phyloP scores from a whole-genome alignment of 768 basidiomycete genomes.

The Auriscalpium orientale region DNA sequence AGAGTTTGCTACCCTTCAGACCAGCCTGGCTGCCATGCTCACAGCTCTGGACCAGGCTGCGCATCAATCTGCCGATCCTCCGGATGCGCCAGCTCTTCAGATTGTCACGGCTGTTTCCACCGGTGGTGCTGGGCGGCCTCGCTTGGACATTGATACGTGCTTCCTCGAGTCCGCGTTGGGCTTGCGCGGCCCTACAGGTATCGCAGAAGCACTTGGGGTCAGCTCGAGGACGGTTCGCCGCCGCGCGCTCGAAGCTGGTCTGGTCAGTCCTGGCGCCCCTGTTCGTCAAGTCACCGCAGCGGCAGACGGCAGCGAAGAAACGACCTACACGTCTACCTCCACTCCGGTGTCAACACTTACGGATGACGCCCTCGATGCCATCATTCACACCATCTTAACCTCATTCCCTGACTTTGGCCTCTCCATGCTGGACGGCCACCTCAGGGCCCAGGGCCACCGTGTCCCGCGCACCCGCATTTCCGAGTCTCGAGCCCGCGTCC shows the following conservation, averaged over 20 bases:
- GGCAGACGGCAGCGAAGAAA: neutral
- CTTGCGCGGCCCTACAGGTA: constrained; percentile 16
- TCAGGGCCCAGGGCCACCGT: constrained; percentile 9
- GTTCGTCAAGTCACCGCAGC: neutral
- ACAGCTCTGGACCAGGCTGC: neutral
- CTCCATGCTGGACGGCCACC: constrained; percentile 13
- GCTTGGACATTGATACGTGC: constrained; percentile 21
- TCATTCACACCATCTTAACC: constrained; percentile 5
- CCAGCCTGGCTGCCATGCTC: constrained; percentile 1
- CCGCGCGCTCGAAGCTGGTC: constrained; percentile 12
- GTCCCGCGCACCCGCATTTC: constrained; percentile 10
- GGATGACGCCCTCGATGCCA: constrained; percentile 6
- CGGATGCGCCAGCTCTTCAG: neutral
- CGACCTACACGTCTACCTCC: neutral
- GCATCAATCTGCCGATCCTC: neutral
- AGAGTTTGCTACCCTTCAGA: neutral
- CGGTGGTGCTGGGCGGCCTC: constrained; percentile 19
- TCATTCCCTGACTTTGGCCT: constrained; percentile 17
- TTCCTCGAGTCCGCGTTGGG: constrained; percentile 18
- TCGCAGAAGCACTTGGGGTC: neutral
- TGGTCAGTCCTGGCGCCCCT: constrained; percentile 14
- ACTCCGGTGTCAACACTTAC: constrained; percentile 1
- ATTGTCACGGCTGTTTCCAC: constrained; percentile 1
- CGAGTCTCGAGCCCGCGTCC: constrained; percentile 13
- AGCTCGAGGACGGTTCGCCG: constrained; percentile 14